phyloP scores from a whole-genome alignment of 345 rosid genomes.

The Gossypium sturtianum region DNA sequence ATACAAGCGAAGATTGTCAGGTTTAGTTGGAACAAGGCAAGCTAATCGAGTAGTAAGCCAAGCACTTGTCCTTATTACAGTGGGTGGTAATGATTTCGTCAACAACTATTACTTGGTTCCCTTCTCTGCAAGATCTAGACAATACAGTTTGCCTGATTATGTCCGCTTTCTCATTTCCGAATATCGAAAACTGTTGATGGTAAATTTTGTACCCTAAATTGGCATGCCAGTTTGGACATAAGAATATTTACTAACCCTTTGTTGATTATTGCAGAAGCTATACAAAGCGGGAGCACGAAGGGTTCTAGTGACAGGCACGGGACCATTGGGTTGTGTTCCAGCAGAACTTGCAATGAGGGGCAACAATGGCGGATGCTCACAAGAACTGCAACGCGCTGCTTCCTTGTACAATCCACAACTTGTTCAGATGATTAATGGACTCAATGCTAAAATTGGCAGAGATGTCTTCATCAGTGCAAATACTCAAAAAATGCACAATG shows the following conservation, averaged over 20 bases:
- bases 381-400: constrained; percentile 54
- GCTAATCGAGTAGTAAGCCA: constrained; percentile 39
- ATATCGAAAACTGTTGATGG: constrained; percentile 32
- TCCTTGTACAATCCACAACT: constrained; percentile 62
- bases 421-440: constrained; percentile 34
- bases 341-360: constrained; percentile 58
- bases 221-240: neutral
- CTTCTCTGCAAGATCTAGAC: constrained; percentile 41
- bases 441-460: constrained; percentile 38
- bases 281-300: constrained; percentile 61
- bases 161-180: constrained; percentile 41
- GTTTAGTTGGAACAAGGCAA: constrained; percentile 36
- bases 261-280: constrained; percentile 4
- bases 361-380: constrained; percentile 53
- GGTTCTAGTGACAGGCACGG: constrained; percentile 82
- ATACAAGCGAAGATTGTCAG: constrained; percentile 46
- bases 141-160: constrained; percentile 37
- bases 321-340: constrained; percentile 86
- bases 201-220: neutral
- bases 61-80: constrained; percentile 48
- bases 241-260: neutral
- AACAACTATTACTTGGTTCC: constrained; percentile 55
- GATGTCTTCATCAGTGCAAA: constrained; percentile 9
- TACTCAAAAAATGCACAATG: constrained; percentile 28
- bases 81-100: constrained; percentile 65